A percentile compares a stretch with the other conserved stretches of the same genome.
Evolutionary conservation across 305 asterid genomes (phyloP).

Genomic region (Solanum aculeatissimum): DNA sequence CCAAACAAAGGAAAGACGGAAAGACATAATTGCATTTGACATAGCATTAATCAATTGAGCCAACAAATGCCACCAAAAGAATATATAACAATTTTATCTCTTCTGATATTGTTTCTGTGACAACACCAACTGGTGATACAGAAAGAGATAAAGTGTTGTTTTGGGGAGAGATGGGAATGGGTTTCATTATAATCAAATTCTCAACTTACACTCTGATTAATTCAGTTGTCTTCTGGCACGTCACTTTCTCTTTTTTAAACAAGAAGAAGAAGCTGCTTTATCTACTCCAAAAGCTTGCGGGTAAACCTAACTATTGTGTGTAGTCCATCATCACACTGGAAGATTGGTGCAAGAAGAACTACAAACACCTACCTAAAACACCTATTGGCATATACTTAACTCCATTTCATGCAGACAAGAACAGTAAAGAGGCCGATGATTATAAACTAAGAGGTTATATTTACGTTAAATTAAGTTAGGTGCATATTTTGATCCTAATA

Average conservation of each 20-base stretch:
- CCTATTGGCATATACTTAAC: neutral
- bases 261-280: neutral
- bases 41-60: neutral
- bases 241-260: neutral
- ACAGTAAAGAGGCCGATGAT: neutral
- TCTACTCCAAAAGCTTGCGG: neutral
- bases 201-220: neutral
- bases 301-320: neutral
- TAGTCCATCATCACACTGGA: neutral
- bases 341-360: neutral
- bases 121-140: neutral
- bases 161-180: neutral
- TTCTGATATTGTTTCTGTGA: neutral
- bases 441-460: neutral
- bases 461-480: neutral
- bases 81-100: neutral
- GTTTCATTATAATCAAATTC: neutral
- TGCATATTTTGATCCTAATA: neutral
- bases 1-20: neutral
- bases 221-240: neutral
- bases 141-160: neutral
- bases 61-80: neutral
- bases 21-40: neutral
- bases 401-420: neutral
- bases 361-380: neutral